Evolutionary conservation across 169 alveolate genomes (phyloP), one percentile per base, ranked within the genome.

Genomic region (Theileria annulata): DNA sequence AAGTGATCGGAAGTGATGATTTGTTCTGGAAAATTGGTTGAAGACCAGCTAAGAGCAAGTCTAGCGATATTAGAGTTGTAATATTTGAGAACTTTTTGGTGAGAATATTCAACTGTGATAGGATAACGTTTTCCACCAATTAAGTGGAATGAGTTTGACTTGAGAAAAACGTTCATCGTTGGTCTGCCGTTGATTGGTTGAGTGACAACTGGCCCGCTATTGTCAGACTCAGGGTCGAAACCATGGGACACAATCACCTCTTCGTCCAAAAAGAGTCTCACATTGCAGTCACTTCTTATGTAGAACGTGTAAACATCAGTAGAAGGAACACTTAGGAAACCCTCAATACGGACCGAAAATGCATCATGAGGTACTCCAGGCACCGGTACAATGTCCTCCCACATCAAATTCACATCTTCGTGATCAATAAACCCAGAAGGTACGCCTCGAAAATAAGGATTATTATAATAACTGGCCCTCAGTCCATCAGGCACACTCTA

Each of bases 261-360:
- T 25, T 92, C 94, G 75, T 94, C 97, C 66, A 94, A 62, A 80
- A 93, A 94, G 37, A 94, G 73, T 33, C 97, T 63, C n/a, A 92
- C 27, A 67, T 84, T 77, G 51, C 86, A 94, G 73, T 94, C 97
- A 58, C 95, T 95, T 19, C 87, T 91, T 0, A 92, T 77, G 56
- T 78, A 80, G 54, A 94, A 87, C 54, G 90, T 84, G 68, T 92
- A 94, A 25, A 84, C 80, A 33, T 89, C 96, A 13, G 97, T 77
- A 23, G 87, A 86, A 0, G 97, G 96, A 12, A 90, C 91, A 60
- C 80, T 79, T 68, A 94, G 37, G 79, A 87, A 94, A 35, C 97
- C 97, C 62, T 94, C 97, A 91, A 95, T 91, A 25, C 97, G 81
- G 12, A 94, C 90, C 3, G 97, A 94, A 56, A 94, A 94, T 37